Evolutionary conservation across 2,329 filamentous ascomycete genomes (phyloP).

Genomic region (Pseudogymnoascus sp.): DNA sequence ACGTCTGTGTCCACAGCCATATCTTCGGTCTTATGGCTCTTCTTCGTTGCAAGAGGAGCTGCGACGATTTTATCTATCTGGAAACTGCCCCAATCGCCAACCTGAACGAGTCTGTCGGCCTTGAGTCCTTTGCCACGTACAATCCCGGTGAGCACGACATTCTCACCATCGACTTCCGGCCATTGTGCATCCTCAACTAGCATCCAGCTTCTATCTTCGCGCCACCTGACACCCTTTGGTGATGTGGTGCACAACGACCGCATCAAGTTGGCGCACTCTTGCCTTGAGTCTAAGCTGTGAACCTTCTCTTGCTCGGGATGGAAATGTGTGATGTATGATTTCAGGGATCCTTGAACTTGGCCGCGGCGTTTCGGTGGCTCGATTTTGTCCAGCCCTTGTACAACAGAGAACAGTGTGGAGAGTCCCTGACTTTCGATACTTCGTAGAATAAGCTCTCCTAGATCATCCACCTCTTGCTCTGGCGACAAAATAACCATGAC

Average conservation of each 20-base stretch:
- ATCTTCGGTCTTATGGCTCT: slow-evolving; percentile 50
- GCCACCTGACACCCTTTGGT: slow-evolving; percentile 90
- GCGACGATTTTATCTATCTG: slow-evolving; percentile 83
- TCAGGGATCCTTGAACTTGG: slow-evolving; percentile 71
- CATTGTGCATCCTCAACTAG: slow-evolving; percentile 75
- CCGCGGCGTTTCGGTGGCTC: slow-evolving; percentile 71
- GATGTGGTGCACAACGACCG: slow-evolving; percentile 84
- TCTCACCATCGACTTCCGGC: slow-evolving; percentile 48
- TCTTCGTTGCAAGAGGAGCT: slow-evolving; percentile 56
- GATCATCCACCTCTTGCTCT: slow-evolving; percentile 70
- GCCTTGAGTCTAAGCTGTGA: slow-evolving; percentile 75
- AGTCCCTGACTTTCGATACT: slow-evolving; percentile 90
- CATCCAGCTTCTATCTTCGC: slow-evolving; percentile 94
- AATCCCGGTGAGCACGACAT: slow-evolving; percentile 71
- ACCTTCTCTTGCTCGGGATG: slow-evolving; percentile 88
- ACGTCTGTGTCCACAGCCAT: slow-evolving; percentile 56
- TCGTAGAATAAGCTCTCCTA: slow-evolving; percentile 77
- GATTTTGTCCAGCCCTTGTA: slow-evolving; percentile 68
- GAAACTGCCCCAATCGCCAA: slow-evolving; percentile 90
- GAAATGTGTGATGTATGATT: slow-evolving; percentile 89
- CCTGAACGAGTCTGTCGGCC: slow-evolving; percentile 78
- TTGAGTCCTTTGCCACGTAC: slow-evolving; percentile 81
- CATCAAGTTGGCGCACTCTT: slow-evolving; percentile 86
- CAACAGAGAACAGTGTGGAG: slow-evolving; percentile 80
- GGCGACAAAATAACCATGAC: slow-evolving; percentile 79